These are phyloP conservation scores for Heracleum sosnowskyi DNA, from an alignment of 129 eudicot species.

Conservation along the genomic window DNA sequence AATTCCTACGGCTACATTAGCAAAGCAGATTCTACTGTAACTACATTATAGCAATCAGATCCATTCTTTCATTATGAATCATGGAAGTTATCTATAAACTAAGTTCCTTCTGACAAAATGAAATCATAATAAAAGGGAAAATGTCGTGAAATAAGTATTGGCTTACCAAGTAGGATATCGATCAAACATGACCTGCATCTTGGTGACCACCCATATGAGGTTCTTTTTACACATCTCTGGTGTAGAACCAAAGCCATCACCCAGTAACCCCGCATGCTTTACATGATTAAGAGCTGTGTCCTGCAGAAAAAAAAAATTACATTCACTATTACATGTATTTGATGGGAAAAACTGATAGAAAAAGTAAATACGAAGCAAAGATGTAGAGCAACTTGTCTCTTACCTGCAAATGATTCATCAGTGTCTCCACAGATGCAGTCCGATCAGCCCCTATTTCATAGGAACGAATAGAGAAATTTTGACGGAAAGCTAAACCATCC, in stretches of 20 bases:
- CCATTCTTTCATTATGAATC: neutral
- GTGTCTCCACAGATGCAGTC: constrained; percentile 81
- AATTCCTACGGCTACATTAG: too few species aligned
- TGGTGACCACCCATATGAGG: constrained; percentile 85
- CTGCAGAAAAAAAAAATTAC: constrained; percentile 26
- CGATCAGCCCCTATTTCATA: constrained; percentile 93
- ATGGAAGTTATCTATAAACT: neutral
- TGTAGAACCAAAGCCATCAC: constrained; percentile 92
- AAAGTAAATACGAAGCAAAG: neutral
- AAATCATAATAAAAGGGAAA: neutral
- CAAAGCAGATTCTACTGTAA: neutral
- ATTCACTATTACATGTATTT: neutral
- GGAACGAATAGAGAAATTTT: constrained; percentile 79
- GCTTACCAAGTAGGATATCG: constrained; percentile 97
- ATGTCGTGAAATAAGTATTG: neutral
- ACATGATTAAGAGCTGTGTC: constrained; percentile 99
- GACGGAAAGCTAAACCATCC: constrained; percentile 72
- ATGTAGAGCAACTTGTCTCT: neutral
- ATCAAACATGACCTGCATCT: constrained; percentile 82
- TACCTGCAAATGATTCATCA: constrained; percentile 98
- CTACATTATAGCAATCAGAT: neutral
- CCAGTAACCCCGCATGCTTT: constrained; percentile 63
- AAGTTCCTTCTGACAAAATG: neutral
- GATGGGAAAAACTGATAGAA: neutral
- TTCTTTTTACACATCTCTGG: constrained; percentile 87